These are phyloP conservation scores for Apophysomyces variabilis DNA, from an alignment of 371 early-diverging fungal genomes.

Conservation along the genomic window DNA sequence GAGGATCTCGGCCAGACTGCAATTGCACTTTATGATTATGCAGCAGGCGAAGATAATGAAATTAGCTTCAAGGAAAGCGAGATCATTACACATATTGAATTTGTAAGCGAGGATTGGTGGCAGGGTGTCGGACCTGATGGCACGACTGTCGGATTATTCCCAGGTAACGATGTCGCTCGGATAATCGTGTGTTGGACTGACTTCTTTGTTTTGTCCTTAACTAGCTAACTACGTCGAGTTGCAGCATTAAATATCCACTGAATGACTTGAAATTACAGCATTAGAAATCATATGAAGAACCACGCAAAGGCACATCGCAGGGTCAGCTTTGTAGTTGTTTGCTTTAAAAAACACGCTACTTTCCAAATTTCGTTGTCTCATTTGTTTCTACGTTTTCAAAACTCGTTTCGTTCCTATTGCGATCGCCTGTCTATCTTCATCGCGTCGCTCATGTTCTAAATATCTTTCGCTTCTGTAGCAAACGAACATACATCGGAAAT, in stretches of 20 bases:
- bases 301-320: no score
- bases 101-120: constrained; percentile 95
- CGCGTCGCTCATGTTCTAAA: no score
- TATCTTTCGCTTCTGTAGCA: no score
- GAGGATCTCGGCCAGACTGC: constrained; percentile 54
- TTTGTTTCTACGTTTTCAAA: no score
- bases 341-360: no score
- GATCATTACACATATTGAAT: constrained; percentile 75
- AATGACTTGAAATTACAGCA: no score
- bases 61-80: constrained; percentile 82
- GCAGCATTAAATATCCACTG: constrained; percentile 13
- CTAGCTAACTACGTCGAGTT: constrained; percentile 30
- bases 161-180: constrained; percentile 53
- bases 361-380: no score
- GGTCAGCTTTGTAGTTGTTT: no score
- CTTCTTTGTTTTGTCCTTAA: background rate
- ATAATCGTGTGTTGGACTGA: background rate
- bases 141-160: constrained; percentile 74
- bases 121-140: constrained; percentile 65
- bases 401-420: no score
- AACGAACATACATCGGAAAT: no score
- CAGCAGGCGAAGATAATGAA: constrained; percentile 89
- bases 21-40: constrained; percentile 83
- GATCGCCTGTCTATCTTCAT: no score
- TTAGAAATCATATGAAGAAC: no score